A percentile compares a stretch with the other conserved stretches of the same genome.
These are phyloP conservation scores for Juncus effusus DNA, from an alignment of 176 grass and related monocot species.

Conservation along the genomic window DNA sequence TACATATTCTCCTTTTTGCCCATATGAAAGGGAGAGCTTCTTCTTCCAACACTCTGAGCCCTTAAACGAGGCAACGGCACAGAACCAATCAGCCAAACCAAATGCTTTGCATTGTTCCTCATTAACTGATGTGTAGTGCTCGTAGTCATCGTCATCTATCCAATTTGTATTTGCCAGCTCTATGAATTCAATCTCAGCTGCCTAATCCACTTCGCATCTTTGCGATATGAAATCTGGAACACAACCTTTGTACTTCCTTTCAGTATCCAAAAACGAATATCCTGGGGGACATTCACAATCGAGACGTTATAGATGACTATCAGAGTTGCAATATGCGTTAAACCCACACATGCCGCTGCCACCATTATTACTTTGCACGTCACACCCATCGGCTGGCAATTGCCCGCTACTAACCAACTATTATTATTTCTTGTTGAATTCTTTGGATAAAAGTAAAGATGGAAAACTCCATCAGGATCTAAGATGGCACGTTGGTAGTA, in stretches of 20 bases:
- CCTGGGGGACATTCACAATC: constrained; percentile 21
- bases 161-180: constrained; percentile 16
- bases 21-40: constrained; percentile 42
- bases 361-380: not conserved
- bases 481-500: constrained; percentile 35
- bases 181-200: not conserved
- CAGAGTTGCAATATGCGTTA: constrained; percentile 36
- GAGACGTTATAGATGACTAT: not conserved
- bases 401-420: constrained; percentile 10
- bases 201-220: constrained; percentile 24
- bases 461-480: constrained; percentile 41
- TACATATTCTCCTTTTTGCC: not conserved
- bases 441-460: constrained; percentile 36
- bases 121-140: constrained; percentile 7
- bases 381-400: constrained; percentile 26
- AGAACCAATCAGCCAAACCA: constrained; percentile 37
- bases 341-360: constrained; percentile 41
- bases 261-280: constrained; percentile 32
- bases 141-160: constrained; percentile 24
- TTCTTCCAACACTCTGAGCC: constrained; percentile 33
- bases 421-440: not conserved
- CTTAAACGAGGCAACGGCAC: constrained; percentile 13
- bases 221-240: constrained; percentile 18
- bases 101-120: not conserved
- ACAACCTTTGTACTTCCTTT: constrained; percentile 32